phyloP scores from a whole-genome alignment of 2,329 filamentous ascomycete genomes.

The Didymella segeticola region DNA sequence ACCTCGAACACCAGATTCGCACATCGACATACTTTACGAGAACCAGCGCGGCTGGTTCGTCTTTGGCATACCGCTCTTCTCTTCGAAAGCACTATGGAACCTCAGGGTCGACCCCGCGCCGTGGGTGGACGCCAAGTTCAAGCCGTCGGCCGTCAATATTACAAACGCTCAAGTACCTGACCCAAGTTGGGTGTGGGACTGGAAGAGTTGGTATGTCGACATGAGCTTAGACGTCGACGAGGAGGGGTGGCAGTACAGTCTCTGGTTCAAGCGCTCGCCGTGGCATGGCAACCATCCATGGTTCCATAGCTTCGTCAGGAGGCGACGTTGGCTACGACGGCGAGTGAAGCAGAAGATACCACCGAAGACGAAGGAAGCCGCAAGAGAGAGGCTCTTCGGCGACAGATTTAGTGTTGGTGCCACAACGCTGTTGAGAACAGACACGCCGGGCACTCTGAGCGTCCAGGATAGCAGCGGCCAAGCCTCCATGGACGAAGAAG shows the following conservation, averaged over 20 bases:
- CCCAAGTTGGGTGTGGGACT: conserved; percentile 91
- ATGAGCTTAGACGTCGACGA: conserved; percentile 85
- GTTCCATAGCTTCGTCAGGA: conserved; percentile 94
- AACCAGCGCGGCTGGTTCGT: conserved; percentile 92
- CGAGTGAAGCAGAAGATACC: conserved; percentile 68
- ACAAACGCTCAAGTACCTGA: conserved; percentile 91
- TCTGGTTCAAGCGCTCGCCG: conserved; percentile 69
- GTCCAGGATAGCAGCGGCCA: conserved; percentile 32
- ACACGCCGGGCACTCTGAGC: conserved; percentile 56
- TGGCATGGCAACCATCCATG: conserved; percentile 91
- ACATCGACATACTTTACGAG: conserved; percentile 87
- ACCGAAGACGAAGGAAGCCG: conserved; percentile 40
- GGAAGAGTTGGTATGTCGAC: conserved; percentile 75
- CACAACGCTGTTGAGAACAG: conserved; percentile 44
- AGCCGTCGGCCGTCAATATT: conserved; percentile 70
- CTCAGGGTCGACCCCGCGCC: conserved; percentile 83
- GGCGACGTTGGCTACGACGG: conserved; percentile 86
- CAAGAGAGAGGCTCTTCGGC: conserved; percentile 44
- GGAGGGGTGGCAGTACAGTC: conserved; percentile 95
- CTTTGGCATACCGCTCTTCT: conserved; percentile 91
- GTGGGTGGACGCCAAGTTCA: conserved; percentile 75
- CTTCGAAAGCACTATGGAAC: conserved; percentile 72
- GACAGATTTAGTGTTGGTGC: conserved; percentile 49
- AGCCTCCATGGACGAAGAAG: conserved; percentile 58
- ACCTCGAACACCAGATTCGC: conserved; percentile 31